Conservation (phyloP, 2,329 filamentous ascomycete species). For the Didymella arachidicola region DNA sequence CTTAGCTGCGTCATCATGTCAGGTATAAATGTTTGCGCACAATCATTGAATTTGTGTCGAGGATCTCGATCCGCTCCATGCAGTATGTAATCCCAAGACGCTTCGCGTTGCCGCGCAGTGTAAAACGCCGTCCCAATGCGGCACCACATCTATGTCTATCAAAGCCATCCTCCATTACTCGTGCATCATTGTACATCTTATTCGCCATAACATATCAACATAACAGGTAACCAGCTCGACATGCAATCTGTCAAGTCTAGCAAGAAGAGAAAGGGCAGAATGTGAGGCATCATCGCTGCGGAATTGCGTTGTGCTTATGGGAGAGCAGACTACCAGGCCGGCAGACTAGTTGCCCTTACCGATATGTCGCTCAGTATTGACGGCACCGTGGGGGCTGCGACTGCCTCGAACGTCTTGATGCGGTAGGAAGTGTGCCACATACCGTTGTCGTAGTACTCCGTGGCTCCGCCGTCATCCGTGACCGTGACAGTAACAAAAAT, state of each 20-base stretch:
- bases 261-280: not conserved
- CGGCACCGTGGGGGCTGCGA: slow-evolving; percentile 12
- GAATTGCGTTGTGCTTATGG: not conserved
- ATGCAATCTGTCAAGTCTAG: not conserved
- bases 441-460: slow-evolving; percentile 55
- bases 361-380: not conserved
- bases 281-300: not conserved
- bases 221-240: slow-evolving; percentile 1
- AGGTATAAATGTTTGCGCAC: not conserved
- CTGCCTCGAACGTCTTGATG: slow-evolving; percentile 43
- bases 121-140: slow-evolving; percentile 30
- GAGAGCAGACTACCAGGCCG: slow-evolving; percentile 13
- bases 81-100: slow-evolving; percentile 8
- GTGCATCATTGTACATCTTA: slow-evolving; percentile 15
- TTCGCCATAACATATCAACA: not conserved
- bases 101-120: slow-evolving; percentile 6
- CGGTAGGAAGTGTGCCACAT: slow-evolving; percentile 56
- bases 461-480: slow-evolving; percentile 36
- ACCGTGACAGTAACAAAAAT: slow-evolving; percentile 44
- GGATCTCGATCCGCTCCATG: not conserved
- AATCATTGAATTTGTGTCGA: too few species aligned
- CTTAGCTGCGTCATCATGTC: slow-evolving; percentile 40
- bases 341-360: slow-evolving; percentile 13
- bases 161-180: slow-evolving; percentile 16
- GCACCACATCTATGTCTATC: slow-evolving; percentile 7